These are phyloP conservation scores for Saturnispora sanitii DNA, from an alignment of 805 yeast species.

Conservation along the genomic window DNA sequence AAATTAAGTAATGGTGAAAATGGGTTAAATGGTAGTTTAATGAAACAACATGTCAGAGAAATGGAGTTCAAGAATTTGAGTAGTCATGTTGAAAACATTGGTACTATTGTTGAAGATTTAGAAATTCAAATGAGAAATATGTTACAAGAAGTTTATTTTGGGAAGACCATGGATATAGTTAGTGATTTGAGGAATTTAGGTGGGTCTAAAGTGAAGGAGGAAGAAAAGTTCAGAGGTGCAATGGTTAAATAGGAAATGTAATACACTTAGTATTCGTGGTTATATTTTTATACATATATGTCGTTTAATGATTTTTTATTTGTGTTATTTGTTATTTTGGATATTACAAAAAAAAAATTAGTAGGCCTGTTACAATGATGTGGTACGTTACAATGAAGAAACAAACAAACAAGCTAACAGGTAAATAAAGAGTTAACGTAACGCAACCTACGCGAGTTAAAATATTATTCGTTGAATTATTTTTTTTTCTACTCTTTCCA, in stretches of 20 bases:
- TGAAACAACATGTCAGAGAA: conserved; percentile 67
- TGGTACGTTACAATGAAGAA: no score
- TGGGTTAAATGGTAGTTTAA: conserved; percentile 69
- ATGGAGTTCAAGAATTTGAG: conserved; percentile 39
- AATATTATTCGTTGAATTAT: not conserved
- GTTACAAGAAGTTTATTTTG: conserved; percentile 90
- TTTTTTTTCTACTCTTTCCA: not conserved
- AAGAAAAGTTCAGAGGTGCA: conserved; percentile 32
- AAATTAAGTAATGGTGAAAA: conserved; percentile 39
- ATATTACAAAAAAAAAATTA: no score
- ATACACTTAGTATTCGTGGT: no score
- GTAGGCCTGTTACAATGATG: no score
- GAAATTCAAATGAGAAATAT: conserved; percentile 80
- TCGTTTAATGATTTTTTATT: no score
- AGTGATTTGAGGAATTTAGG: conserved; percentile 50
- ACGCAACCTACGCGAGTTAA: no score
- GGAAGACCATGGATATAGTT: conserved; percentile 82
- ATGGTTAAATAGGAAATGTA: conserved; percentile 12
- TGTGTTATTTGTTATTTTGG: no score
- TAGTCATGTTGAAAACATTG: conserved; percentile 79
- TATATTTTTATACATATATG: no score
- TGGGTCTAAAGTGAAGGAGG: conserved; percentile 26
- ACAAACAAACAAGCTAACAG: no score
- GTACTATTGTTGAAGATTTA: conserved; percentile 75
- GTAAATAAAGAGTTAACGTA: no score